These are phyloP conservation scores for Erythrophleum fordii DNA, from an alignment of 306 rosid species.

Conservation along the genomic window DNA sequence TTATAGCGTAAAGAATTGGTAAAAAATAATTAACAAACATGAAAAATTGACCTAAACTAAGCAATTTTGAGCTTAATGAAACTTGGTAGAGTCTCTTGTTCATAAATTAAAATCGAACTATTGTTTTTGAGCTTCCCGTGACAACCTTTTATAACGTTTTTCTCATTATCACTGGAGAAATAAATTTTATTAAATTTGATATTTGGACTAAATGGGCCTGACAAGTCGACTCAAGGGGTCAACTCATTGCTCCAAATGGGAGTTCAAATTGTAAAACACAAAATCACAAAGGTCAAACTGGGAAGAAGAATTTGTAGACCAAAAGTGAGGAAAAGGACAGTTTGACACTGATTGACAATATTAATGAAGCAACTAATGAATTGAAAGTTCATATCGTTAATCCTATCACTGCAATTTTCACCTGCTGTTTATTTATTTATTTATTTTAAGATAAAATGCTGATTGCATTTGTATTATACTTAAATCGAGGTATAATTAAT, in stretches of 20 bases:
- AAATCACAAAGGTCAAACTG: slow-evolving; percentile 1
- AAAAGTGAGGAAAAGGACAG: slow-evolving; percentile 36
- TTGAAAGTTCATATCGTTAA: background rate
- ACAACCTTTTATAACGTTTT: background rate
- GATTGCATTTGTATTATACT: background rate
- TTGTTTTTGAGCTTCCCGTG: background rate
- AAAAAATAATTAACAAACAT: no score
- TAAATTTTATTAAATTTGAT: background rate
- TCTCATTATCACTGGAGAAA: background rate
- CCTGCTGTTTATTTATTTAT: background rate
- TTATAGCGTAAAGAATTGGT: no score
- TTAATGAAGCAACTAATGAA: background rate
- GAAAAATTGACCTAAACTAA: no score
- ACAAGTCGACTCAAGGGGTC: slow-evolving; percentile 9
- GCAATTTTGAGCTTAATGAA: no score
- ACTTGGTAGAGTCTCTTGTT: background rate
- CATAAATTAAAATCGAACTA: no score
- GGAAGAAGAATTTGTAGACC: background rate
- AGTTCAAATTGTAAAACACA: slow-evolving; percentile 15
- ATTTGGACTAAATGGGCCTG: background rate
- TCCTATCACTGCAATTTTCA: background rate
- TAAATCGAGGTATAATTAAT: no score
- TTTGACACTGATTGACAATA: slow-evolving; percentile 19
- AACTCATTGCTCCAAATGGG: background rate
- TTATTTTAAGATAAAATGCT: background rate